phyloP scores from a whole-genome alignment of 2,329 filamentous ascomycete species.

The Cucurbitaria berberidis region DNA sequence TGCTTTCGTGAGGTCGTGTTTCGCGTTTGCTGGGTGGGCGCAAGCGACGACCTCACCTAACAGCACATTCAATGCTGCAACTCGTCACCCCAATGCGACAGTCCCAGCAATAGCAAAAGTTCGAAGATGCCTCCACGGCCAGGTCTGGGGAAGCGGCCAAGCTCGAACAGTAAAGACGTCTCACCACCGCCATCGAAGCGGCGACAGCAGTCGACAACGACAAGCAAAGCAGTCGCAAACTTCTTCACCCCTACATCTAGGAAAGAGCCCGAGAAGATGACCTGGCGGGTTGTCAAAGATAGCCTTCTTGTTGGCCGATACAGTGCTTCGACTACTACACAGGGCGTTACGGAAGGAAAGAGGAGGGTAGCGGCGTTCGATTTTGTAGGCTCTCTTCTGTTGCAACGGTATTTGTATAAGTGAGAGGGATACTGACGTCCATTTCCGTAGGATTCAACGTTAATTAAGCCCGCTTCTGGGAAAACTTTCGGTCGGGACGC shows the following conservation, averaged over 20 bases:
- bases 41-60: conserved; percentile 12
- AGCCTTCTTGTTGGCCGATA: conserved; percentile 81
- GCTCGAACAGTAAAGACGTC: conserved; percentile 53
- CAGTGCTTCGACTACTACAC: conserved; percentile 47
- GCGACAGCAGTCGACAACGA: conserved; percentile 61
- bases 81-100: background rate
- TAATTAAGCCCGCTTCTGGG: conserved; percentile 80
- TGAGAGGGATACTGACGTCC: conserved; percentile 7
- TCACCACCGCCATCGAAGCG: conserved; percentile 65
- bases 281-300: conserved; percentile 71
- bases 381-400: conserved; percentile 36
- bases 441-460: conserved; percentile 74
- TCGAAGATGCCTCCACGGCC: conserved; percentile 28
- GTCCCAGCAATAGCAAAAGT: background rate
- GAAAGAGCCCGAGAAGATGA: conserved; percentile 77
- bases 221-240: conserved; percentile 70
- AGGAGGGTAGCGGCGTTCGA: conserved; percentile 49
- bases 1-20: conserved; percentile 41
- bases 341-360: conserved; percentile 20
- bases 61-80: background rate
- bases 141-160: conserved; percentile 43
- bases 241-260: conserved; percentile 91
- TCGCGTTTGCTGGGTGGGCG: conserved; percentile 18
- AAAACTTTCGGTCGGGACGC: conserved; percentile 75
- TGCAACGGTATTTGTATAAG: background rate